Evolutionary conservation across 306 rosid genomes (phyloP).

Genomic region (Cucurbita ficifolia): DNA sequence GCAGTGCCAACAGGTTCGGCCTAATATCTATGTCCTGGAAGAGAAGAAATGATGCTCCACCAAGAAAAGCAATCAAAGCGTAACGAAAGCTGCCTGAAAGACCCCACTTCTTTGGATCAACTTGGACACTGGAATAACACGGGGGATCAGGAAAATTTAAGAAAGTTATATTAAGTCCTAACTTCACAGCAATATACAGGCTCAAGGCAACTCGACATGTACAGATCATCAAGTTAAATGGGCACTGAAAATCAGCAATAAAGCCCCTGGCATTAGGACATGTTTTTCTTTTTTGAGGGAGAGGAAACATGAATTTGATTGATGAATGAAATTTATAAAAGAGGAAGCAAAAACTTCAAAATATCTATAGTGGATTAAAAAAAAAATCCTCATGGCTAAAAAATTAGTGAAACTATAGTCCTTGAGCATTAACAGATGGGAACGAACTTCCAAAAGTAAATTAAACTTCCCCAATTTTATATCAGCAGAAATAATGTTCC

Average conservation of each 20-base stretch:
- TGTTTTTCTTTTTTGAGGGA: too few species aligned
- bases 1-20: slow-evolving; percentile 63
- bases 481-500: slow-evolving; percentile 26
- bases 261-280: too few species aligned
- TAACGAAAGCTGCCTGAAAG: slow-evolving; percentile 54
- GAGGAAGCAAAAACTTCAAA: too few species aligned
- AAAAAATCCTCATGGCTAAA: too few species aligned
- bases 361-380: too few species aligned
- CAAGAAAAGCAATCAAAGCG: slow-evolving; percentile 51
- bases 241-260: too few species aligned
- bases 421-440: background rate
- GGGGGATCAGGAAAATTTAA: background rate
- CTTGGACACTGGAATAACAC: slow-evolving; percentile 43
- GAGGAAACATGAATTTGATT: too few species aligned
- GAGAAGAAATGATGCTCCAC: slow-evolving; percentile 61
- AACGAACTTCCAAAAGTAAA: background rate
- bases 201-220: background rate
- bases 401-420: background rate
- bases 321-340: too few species aligned
- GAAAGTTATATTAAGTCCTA: background rate
- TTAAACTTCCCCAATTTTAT: background rate
- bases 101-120: slow-evolving; percentile 96
- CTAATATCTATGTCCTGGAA: slow-evolving; percentile 75
- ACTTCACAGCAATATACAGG: background rate
- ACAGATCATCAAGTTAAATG: background rate